Evolutionary conservation across 345 rosid genomes (phyloP).

Genomic region (Clausena lansium): DNA sequence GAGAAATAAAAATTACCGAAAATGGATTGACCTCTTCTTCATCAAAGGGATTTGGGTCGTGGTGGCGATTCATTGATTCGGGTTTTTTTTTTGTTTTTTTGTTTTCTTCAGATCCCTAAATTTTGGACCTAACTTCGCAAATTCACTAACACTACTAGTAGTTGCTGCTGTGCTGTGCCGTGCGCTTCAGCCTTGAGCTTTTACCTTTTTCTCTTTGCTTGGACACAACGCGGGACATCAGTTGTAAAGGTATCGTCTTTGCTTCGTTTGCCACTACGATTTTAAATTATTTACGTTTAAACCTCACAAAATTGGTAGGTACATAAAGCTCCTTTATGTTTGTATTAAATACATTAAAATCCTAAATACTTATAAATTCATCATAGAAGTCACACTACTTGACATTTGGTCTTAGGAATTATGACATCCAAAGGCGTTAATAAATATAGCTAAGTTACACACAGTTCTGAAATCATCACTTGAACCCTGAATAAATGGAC

Average conservation of each 20-base stretch:
- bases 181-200: neutral
- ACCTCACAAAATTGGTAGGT: neutral
- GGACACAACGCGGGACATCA: neutral
- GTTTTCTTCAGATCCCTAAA: slow-evolving; percentile 37
- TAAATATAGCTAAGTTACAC: neutral
- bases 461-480: neutral
- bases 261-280: neutral
- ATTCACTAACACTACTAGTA: too few relatives aligned
- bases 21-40: slow-evolving; percentile 96
- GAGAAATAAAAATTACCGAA: slow-evolving; percentile 48
- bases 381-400: neutral
- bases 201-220: neutral
- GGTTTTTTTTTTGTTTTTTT: too few relatives aligned
- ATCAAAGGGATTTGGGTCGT: slow-evolving; percentile 91
- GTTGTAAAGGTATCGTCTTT: neutral
- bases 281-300: neutral
- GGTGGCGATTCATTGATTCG: slow-evolving; percentile 66
- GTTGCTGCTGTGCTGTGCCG: too few relatives aligned
- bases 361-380: neutral
- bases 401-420: neutral
- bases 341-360: neutral
- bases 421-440: neutral
- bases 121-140: slow-evolving; percentile 4
- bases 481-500: neutral
- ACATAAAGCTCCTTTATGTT: neutral